These are phyloP conservation scores for Talaromyces nanjingensis DNA, from an alignment of 495 filamentous ascomycete genomes.

Conservation along the genomic window DNA sequence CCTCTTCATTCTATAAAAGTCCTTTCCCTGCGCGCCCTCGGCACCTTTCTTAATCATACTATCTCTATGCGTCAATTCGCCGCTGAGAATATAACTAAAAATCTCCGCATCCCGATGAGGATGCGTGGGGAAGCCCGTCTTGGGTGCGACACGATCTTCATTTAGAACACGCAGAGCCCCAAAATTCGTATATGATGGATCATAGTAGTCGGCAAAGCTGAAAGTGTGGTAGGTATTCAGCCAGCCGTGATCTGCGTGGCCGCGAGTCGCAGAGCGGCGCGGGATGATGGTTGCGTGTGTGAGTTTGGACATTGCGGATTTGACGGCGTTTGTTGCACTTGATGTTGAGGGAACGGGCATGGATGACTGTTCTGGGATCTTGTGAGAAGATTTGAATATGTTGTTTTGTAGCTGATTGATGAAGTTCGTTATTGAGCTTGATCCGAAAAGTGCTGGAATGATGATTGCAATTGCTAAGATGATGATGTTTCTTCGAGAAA, in stretches of 20 bases:
- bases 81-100: constrained; percentile 72
- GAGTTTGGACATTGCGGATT: constrained; percentile 45
- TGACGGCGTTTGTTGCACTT: constrained; percentile 3
- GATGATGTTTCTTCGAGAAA: not conserved
- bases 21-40: constrained; percentile 41
- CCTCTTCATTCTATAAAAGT: constrained; percentile 64
- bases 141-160: constrained; percentile 66
- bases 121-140: constrained; percentile 71
- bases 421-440: not conserved
- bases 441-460: not conserved
- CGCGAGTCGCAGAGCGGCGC: constrained; percentile 54
- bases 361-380: not conserved
- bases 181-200: constrained; percentile 55
- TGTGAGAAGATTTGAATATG: not conserved
- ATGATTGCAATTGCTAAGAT: not conserved
- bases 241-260: constrained; percentile 74
- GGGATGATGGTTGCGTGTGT: constrained; percentile 56
- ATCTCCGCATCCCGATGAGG: constrained; percentile 77
- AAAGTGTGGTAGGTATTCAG: constrained; percentile 82
- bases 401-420: not conserved
- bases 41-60: constrained; percentile 57
- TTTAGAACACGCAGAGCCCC: constrained; percentile 73
- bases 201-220: constrained; percentile 67
- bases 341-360: constrained; percentile 5
- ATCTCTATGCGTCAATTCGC: constrained; percentile 77